These are phyloP conservation scores for Geoglossum glabrum DNA, from an alignment of 495 filamentous ascomycete species.

Conservation along the genomic window DNA sequence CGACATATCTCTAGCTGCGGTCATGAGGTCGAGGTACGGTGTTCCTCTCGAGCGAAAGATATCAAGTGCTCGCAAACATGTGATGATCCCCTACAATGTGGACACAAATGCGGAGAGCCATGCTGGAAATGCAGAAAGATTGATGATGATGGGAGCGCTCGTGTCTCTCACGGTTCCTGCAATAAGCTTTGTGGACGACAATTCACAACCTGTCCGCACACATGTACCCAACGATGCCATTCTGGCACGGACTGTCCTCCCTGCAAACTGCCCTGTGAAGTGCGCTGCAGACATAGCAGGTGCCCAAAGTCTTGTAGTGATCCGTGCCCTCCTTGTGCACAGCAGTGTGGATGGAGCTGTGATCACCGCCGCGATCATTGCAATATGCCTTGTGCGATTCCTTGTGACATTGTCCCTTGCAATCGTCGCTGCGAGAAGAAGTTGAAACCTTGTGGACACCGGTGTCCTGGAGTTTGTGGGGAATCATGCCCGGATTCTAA, in stretches of 20 bases:
- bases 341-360: constrained; percentile 36
- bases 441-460: constrained; percentile 41
- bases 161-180: constrained; percentile 30
- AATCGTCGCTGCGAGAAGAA: constrained; percentile 34
- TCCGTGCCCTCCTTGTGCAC: constrained; percentile 46
- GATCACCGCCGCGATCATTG: constrained; percentile 29
- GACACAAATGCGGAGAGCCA: constrained; percentile 33
- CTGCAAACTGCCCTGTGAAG: constrained; percentile 37
- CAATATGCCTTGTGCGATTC: constrained; percentile 41
- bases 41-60: constrained; percentile 17
- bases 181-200: constrained; percentile 29
- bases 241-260: constrained; percentile 27
- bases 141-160: constrained; percentile 12
- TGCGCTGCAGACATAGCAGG: constrained; percentile 40
- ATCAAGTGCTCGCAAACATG: constrained; percentile 32
- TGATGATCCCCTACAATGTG: constrained; percentile 28
- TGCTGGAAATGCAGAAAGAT: constrained; percentile 31
- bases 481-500: constrained; percentile 34
- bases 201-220: constrained; percentile 38
- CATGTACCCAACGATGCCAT: constrained; percentile 35
- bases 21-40: constrained; percentile 31
- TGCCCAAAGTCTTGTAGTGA: constrained; percentile 39
- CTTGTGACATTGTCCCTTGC: constrained; percentile 45
- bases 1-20: constrained; percentile 29
- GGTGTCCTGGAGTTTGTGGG: constrained; percentile 46